Evolutionary conservation across 345 rosid genomes (phyloP), one percentile per base, ranked within the genome.

Genomic region (Aurinia saxatilis): DNA sequence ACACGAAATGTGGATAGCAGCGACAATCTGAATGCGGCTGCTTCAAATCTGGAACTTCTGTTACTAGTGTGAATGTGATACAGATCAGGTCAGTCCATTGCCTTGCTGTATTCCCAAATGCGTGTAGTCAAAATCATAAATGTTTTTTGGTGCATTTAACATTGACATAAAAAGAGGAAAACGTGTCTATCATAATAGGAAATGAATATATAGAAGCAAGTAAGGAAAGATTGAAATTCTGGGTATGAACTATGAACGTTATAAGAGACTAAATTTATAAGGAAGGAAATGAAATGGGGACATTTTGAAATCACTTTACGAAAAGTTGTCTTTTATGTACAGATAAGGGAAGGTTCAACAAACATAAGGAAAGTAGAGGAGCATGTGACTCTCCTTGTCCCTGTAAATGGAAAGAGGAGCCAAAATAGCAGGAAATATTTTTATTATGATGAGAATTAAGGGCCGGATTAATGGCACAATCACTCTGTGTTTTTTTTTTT

Each of bases 351-450:
- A 71, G 54, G 57, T 71, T 71, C 70, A 71, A 71, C 75, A 13
- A 57, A 64, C 65, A 41, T 25, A 71, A 42, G 65, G 75, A 57
- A 64, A 64, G 30, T n/a, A 71, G 66, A 48, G 55, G 31, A 50
- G 21, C 75, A 71, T 71, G 75, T 65, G 75, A 71, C 71, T 50
- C 15, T 71, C 66, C 15, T 3, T 3, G 66, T 18, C 75, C 17
- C 49, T 11, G 51, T 57, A 6, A 29, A 64, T 64, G 70, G 70
- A 50, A 64, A 57, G 3, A 44, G 21, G 49, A 50, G 10, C 70
- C 8, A 50, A 64, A 42, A 7, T 2, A 63, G 75, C 35, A 71
- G 60, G 15, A 46, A 65, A 65, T 71, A 27, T 71, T n/a, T 48
- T 21, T 15, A 56, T 48, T 39, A 39, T 48, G 12, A 40, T 29